Evolutionary conservation across 2,329 filamentous ascomycete species (phyloP).

Genomic region (Microdochium bolleyi): DNA sequence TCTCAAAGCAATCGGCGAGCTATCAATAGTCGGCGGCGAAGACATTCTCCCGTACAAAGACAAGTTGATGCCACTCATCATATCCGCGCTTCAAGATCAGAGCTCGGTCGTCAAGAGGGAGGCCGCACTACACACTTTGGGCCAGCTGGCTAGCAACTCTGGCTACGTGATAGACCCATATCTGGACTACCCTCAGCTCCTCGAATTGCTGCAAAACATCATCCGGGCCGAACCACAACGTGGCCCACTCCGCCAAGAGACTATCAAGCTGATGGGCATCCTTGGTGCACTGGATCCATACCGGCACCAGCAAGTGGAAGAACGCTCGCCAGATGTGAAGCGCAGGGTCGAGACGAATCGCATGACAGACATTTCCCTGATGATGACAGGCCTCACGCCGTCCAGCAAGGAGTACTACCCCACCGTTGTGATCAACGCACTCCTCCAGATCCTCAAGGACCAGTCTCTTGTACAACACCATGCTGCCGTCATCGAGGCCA

Average conservation of each 20-base stretch:
- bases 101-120: slow-evolving; percentile 85
- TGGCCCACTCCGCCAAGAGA: slow-evolving; percentile 80
- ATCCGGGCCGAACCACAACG: slow-evolving; percentile 84
- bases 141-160: slow-evolving; percentile 89
- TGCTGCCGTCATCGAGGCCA: slow-evolving; percentile 88
- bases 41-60: slow-evolving; percentile 92
- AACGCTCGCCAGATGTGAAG: slow-evolving; percentile 77
- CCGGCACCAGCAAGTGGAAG: slow-evolving; percentile 87
- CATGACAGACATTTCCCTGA: slow-evolving; percentile 88
- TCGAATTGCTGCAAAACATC: slow-evolving; percentile 88
- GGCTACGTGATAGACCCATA: slow-evolving; percentile 98
- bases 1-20: slow-evolving; percentile 88
- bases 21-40: slow-evolving; percentile 87
- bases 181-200: slow-evolving; percentile 84
- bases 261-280: slow-evolving; percentile 94
- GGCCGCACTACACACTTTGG: slow-evolving; percentile 81
- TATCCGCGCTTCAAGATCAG: slow-evolving; percentile 89
- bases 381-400: slow-evolving; percentile 94
- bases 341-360: slow-evolving; percentile 53
- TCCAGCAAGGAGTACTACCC: slow-evolving; percentile 98
- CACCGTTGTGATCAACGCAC: slow-evolving; percentile 92
- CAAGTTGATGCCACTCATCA: slow-evolving; percentile 87
- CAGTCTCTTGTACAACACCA: slow-evolving; percentile 85
- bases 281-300: slow-evolving; percentile 93
- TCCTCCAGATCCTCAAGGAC: slow-evolving; percentile 88